Percentiles rank a stretch among this genome's conserved stretches.
phyloP scores from a whole-genome alignment of 2,329 filamentous ascomycete genomes.

The Grosmannia huntii region DNA sequence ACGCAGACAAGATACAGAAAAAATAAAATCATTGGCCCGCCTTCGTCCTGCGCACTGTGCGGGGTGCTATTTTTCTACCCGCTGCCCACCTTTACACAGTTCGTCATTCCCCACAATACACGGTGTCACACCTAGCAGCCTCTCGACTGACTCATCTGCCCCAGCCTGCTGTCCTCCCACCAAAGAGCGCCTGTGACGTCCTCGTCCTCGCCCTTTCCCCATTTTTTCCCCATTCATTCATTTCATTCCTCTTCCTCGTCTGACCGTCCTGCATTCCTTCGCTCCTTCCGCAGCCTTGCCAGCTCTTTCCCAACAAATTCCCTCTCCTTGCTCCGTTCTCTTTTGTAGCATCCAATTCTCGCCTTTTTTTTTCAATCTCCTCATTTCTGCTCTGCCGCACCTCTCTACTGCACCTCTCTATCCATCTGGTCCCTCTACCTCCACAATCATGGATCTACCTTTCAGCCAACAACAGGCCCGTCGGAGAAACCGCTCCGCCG shows the following conservation, averaged over 20 bases:
- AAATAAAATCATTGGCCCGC: constrained; percentile 5
- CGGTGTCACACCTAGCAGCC: not conserved
- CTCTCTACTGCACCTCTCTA: not conserved
- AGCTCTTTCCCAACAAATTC: not conserved
- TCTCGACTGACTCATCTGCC: not conserved
- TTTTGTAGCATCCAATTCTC: not conserved
- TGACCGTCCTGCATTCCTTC: not conserved
- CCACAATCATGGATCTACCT: constrained; percentile 40
- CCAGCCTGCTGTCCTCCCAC: too few species aligned
- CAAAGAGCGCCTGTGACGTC: too few species aligned
- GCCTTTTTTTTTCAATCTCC: not conserved
- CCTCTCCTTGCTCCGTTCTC: not conserved
- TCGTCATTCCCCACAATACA: not conserved
- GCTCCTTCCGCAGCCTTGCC: not conserved
- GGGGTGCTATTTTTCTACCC: not conserved
- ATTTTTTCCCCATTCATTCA: not conserved
- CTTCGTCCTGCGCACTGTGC: constrained; percentile 10
- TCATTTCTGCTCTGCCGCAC: not conserved
- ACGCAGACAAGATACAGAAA: too few species aligned
- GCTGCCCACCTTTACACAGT: not conserved
- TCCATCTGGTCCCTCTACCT: too few species aligned
- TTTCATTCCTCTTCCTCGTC: not conserved
- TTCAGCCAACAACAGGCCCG: constrained; percentile 48
- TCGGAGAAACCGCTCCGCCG: constrained; percentile 45
- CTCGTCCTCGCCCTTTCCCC: not conserved